Base-by-base conservation (phyloP, 495 filamentous ascomycete genomes). In the Annulohypoxylon stygium region DNA sequence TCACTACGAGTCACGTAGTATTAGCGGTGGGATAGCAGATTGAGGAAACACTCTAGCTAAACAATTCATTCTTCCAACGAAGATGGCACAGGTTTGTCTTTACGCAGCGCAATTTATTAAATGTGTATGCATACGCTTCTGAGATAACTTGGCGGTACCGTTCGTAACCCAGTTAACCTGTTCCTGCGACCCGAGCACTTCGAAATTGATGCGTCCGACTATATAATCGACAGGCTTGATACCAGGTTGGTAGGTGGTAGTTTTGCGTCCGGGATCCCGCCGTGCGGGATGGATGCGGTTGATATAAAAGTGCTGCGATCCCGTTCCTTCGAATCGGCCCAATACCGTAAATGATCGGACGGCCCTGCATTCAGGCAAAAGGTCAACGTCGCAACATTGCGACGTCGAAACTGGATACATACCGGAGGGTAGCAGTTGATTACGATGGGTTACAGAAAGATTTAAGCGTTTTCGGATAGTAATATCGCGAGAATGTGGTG, bases 291-390 rank as follows among this genome's bases (percentile, higher is more conserved):
- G 39, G 48, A 60, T 39, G 57, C 51, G 20, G 34, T 43, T 67
- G 63, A 67, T 67, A 43, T 62, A 51, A 51, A 43, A 59, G 23
- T 36, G 14, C 41, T 11, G 9, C n/a, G 8, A 64, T 23, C 25
- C 37, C 25, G 43, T 60, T 43, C 61, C 62, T 47, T 62, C 50
- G 39, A 57, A 54, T 30, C 33, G 57, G 36, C 71, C 71, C 37
- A 65, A 70, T 61, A 12, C 23, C 66, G 71, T 62, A 74, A 74
- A 59, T 53, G 71, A 74, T 74, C 66, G 61, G 66, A 43, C 57
- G 34, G 10, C 12, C 26, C 58, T 36, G 39, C 61, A 70, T 74
- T 74, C 62, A 74, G 71, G 61, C 71, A 67, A 67, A 70, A 70
- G 2, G 34, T 54, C 58, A 14, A 60, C 25, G 71, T 74, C 30